These are phyloP conservation scores for Verticillium tricorpus DNA, from an alignment of 2,329 filamentous ascomycete species.

Conservation along the genomic window DNA sequence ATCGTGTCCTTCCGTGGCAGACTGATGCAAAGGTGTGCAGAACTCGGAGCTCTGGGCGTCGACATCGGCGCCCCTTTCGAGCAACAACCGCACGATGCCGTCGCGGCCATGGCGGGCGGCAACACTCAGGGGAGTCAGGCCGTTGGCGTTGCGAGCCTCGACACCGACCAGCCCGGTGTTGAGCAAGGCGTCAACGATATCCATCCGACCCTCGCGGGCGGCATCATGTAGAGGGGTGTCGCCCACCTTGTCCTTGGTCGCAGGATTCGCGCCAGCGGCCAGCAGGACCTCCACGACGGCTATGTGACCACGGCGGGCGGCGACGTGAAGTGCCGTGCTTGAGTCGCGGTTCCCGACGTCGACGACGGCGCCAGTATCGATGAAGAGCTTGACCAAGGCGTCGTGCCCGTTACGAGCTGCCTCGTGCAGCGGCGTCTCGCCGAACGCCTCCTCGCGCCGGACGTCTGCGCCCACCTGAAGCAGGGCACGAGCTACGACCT, in stretches of 20 bases:
- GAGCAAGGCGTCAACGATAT: conserved; percentile 10
- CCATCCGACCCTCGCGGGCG: conserved; percentile 9
- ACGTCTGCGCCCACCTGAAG: conserved; percentile 10
- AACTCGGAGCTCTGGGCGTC: conserved; percentile 12
- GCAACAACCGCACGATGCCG: conserved; percentile 12
- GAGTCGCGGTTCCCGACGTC: conserved; percentile 11
- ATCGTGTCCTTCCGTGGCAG: conserved; percentile 13
- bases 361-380: conserved; percentile 10
- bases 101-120: conserved; percentile 13
- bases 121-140: conserved; percentile 12
- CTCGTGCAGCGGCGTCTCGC: conserved; percentile 12
- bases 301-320: conserved; percentile 5
- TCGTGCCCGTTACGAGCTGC: conserved; percentile 9
- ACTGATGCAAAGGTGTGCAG: conserved; percentile 14
- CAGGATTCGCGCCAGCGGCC: conserved; percentile 10
- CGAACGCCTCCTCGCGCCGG: conserved; percentile 11
- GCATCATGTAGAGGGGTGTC: conserved; percentile 14
- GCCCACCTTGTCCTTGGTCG: conserved; percentile 12
- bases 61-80: conserved; percentile 14
- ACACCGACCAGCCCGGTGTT: conserved; percentile 11
- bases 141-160: conserved; percentile 12
- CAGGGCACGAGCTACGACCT: conserved; percentile 8
- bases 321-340: conserved; percentile 12
- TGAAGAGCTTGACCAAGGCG: conserved; percentile 4
- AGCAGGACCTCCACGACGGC: conserved; percentile 4